Evolutionary conservation across 2,329 filamentous ascomycete genomes (phyloP), one percentile per base, ranked within the genome.

Genomic region (Microcera coccophila): DNA sequence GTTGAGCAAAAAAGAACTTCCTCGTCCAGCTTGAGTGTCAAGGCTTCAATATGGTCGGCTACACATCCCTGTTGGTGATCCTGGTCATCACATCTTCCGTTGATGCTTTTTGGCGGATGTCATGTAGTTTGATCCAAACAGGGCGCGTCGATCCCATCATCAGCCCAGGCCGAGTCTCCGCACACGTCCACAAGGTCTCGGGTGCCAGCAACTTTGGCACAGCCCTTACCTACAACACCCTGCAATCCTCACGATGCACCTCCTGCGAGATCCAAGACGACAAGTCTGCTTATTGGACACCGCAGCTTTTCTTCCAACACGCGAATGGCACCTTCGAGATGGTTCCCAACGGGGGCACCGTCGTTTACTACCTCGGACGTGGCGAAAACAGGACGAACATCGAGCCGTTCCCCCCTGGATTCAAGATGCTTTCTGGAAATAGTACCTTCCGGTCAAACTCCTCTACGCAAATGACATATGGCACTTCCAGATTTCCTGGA

Each of bases 201-300:
- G 53, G 53, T 3, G 53, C 53, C 7, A 55, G 53, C 41, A 55
- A 56, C 16, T 50, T 55, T 31, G 48, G 45, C 18, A 5, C 50
- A 2, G 26, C 36, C 32, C 38, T 42, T 8, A 43, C 50, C 2
- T 55, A 45, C 14, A 42, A 45, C 4, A 44, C 45, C 15, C 50
- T 55, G 2, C 50, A 54, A 15, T 40, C 46, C 16, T 56, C 53
- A 9, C 36, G 45, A 32, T 55, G 53, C 26, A 55, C 53, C 7
- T 56, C 53, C 12, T 55, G 53, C 12, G 53, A 55, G 36, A 29
- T 55, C 0, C 53, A 55, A 19, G 50, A 54, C 7, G 53, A 55
- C 15, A 55, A 56, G 18, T 55, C 53, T 4, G 53, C 53, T 5
- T 55, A 55, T 39, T 55, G 53, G 53, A 55, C 53, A 21, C 53